Evolutionary conservation across 2,329 filamentous ascomycete species (phyloP), one percentile per base, ranked within the genome.

Genomic region (Parastagonospora nodorum): DNA sequence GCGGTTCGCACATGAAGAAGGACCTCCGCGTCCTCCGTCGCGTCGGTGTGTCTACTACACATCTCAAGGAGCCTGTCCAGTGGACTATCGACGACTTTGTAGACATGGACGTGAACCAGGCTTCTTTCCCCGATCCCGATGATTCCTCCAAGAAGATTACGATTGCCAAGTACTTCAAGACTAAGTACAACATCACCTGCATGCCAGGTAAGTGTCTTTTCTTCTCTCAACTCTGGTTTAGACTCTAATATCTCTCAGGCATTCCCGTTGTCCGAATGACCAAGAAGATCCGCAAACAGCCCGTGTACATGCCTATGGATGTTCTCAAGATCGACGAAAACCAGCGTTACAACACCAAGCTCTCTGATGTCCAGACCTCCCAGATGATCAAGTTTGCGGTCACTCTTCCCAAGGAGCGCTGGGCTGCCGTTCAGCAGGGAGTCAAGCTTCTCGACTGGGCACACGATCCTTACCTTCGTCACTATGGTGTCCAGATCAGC

Each of bases 381-480:
- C 76, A 82, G 5, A 99, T 99, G 94, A 97, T 99, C 77, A 93
- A 89, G 72, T 91, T 93, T 64, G 92, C 93, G 0, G 93, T 96
- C 4, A 90, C 88, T 5, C 82, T 87, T 1, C 94, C 94, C 0
- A 69, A 72, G 0, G 71, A 85, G 28, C 89, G 94, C n/a, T 83
- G 84, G 58, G 62, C 70, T 0, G 84, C 88, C 15, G 92, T 97
- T 60, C 76, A 85, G 42, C 71, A 82, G 3, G 88, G 88, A 12
- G 83, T 96, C 8, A 67, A 76, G 0, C 82, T 88, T 58, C 79
- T 93, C 0, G 77, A 85, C 8, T 94, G 90, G 85, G 59, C 65
- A 1, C 67, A 80, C 0, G 94, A 99, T 58, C 83, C 81, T 0
- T 87, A 88, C 42, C 80, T 97, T 1, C 77, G 78, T 2, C 80